Evolutionary conservation across 176 grass and related monocot species (phyloP).

Genomic region (Eragrostis curvula): DNA sequence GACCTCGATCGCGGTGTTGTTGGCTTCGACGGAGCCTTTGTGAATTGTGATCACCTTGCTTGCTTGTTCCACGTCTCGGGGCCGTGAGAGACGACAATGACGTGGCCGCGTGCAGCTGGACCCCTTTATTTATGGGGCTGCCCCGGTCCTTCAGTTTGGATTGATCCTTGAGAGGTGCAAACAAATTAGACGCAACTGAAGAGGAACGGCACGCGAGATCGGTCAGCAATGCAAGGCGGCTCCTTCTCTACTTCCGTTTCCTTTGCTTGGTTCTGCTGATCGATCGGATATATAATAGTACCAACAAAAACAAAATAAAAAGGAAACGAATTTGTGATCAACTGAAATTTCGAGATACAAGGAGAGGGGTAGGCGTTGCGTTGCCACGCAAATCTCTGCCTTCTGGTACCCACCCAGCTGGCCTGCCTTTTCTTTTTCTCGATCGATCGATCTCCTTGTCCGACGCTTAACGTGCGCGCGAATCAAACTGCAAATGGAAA

Average conservation of each 20-base stretch:
- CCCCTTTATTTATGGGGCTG: not conserved
- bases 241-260: not conserved
- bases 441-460: not conserved
- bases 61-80: not conserved
- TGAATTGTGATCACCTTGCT: too few relatives aligned
- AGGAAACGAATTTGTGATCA: not conserved
- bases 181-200: not conserved
- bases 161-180: too few relatives aligned
- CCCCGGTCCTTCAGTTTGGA: not conserved
- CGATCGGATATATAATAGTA: not conserved
- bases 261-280: not conserved
- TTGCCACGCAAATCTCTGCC: not conserved
- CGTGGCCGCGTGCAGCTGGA: not conserved
- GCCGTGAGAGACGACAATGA: not conserved
- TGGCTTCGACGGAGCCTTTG: too few relatives aligned
- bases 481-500: not conserved
- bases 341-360: not conserved
- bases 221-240: not conserved
- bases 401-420: not conserved
- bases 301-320: not conserved
- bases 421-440: not conserved
- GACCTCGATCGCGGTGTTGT: not conserved
- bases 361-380: too few relatives aligned
- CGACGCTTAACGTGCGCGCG: not conserved
- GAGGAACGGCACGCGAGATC: not conserved